A percentile compares a stretch with the other conserved stretches of the same genome.
Conservation (phyloP, 345 rosid species). For the Lagerstroemia speciosa region DNA sequence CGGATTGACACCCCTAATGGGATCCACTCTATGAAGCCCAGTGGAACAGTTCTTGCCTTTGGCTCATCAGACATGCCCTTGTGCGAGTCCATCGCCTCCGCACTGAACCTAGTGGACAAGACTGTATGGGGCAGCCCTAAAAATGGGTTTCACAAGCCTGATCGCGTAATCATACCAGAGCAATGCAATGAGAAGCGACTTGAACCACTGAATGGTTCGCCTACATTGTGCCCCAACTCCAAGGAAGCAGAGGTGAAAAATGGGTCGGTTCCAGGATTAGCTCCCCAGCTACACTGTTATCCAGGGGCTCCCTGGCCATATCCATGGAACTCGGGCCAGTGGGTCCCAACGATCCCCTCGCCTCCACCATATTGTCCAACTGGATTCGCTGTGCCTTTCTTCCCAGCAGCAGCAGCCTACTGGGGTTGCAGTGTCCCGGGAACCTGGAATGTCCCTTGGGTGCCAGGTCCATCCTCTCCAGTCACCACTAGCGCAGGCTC, state of each 20-base stretch:
- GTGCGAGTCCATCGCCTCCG: slow-evolving; percentile 79
- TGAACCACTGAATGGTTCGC: slow-evolving; percentile 21
- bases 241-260: slow-evolving; percentile 25
- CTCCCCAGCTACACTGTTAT: slow-evolving; percentile 39
- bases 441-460: slow-evolving; percentile 59
- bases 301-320: slow-evolving; percentile 53
- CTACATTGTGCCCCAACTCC: slow-evolving; percentile 19
- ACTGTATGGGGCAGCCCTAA: slow-evolving; percentile 26
- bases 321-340: slow-evolving; percentile 48
- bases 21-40: slow-evolving; percentile 34
- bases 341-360: slow-evolving; percentile 29
- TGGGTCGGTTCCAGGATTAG: slow-evolving; percentile 25
- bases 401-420: slow-evolving; percentile 46
- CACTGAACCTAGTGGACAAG: slow-evolving; percentile 63
- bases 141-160: slow-evolving; percentile 50
- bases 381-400: slow-evolving; percentile 50
- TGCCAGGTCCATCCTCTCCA: slow-evolving; percentile 61
- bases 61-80: slow-evolving; percentile 63
- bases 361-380: slow-evolving; percentile 37
- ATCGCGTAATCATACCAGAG: slow-evolving; percentile 28
- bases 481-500: slow-evolving; percentile 31
- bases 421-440: slow-evolving; percentile 68
- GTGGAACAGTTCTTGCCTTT: slow-evolving; percentile 64
- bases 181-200: slow-evolving; percentile 24
- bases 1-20: slow-evolving; percentile 45